A percentile compares a stretch with the other conserved stretches of the same genome.
Conservation (phyloP, 768 basidiomycete genomes). For the Leccinellum albellum region DNA sequence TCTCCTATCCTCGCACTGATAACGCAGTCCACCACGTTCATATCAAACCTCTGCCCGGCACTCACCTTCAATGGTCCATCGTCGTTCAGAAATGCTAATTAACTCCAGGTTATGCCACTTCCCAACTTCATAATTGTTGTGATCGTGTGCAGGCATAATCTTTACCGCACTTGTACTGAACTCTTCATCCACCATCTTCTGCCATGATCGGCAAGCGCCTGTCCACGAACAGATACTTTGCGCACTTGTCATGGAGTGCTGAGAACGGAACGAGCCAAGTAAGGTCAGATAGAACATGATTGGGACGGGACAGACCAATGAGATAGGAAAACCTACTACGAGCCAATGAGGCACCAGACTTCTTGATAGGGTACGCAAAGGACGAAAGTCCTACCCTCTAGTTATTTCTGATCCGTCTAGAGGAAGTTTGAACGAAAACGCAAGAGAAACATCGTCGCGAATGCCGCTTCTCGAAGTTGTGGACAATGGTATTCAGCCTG, state of each 20-base stretch:
- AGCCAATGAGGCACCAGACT: constrained; percentile 52
- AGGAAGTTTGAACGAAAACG: not conserved
- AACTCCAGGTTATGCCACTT: constrained; percentile 83
- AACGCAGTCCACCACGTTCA: constrained; percentile 19
- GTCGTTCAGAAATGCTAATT: constrained; percentile 92
- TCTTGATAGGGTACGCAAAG: constrained; percentile 89
- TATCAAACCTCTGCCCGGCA: constrained; percentile 76
- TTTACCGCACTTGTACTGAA: constrained; percentile 99
- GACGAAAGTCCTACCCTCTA: constrained; percentile 84
- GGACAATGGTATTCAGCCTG: constrained; percentile 94
- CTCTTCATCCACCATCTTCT: constrained; percentile 89
- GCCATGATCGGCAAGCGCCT: constrained; percentile 85
- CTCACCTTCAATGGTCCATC: constrained; percentile 94
- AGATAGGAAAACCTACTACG: not conserved
- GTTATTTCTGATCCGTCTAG: constrained; percentile 89
- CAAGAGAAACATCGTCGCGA: too few species aligned
- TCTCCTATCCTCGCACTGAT: constrained; percentile 83
- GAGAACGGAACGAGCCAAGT: too few species aligned
- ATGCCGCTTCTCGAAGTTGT: constrained; percentile 82
- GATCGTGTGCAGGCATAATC: constrained; percentile 97
- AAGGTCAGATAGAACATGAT: not conserved
- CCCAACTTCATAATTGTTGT: constrained; percentile 95
- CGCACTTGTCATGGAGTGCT: constrained; percentile 95
- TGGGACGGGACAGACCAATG: not conserved
- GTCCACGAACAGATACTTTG: constrained; percentile 80